Percentiles rank a stretch among this genome's conserved stretches.
Conservation (phyloP, 2,329 filamentous ascomycete genomes). For the Trichoderma atrobrunneum region DNA sequence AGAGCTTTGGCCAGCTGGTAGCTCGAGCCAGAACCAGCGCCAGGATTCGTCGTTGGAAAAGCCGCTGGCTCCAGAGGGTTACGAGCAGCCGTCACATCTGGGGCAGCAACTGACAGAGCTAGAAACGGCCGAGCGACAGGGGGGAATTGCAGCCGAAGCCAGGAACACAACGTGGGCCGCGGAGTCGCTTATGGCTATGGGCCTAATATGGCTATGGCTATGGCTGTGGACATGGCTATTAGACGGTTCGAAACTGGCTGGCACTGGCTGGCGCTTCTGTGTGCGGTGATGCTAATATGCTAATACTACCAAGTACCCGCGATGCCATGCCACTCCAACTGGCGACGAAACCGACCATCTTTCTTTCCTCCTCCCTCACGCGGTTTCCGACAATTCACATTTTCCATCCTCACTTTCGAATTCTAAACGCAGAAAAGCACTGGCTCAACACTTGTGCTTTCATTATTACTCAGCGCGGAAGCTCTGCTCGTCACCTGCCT, state of each 20-base stretch:
- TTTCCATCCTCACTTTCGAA: not conserved
- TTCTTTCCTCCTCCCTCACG: not conserved
- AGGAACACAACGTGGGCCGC: conserved; percentile 18
- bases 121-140: not conserved
- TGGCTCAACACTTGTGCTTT: not conserved
- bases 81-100: conserved; percentile 1
- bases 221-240: not conserved
- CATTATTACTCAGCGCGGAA: not conserved
- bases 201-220: not conserved
- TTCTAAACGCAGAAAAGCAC: not conserved
- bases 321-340: not conserved
- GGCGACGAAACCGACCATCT: not conserved
- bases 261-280: not conserved
- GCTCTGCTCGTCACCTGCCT: not conserved
- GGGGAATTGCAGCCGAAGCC: conserved; percentile 8
- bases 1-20: conserved; percentile 3
- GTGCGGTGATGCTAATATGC: conserved; percentile 9
- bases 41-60: not conserved
- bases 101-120: not conserved
- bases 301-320: not conserved
- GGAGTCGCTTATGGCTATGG: not conserved
- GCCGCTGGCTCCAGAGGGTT: not conserved
- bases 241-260: not conserved
- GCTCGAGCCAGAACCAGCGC: not conserved
- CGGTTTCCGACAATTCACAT: not conserved